Base-by-base conservation (phyloP, 2,329 filamentous ascomycete genomes). In the Chrysosporium keratinophilum region DNA sequence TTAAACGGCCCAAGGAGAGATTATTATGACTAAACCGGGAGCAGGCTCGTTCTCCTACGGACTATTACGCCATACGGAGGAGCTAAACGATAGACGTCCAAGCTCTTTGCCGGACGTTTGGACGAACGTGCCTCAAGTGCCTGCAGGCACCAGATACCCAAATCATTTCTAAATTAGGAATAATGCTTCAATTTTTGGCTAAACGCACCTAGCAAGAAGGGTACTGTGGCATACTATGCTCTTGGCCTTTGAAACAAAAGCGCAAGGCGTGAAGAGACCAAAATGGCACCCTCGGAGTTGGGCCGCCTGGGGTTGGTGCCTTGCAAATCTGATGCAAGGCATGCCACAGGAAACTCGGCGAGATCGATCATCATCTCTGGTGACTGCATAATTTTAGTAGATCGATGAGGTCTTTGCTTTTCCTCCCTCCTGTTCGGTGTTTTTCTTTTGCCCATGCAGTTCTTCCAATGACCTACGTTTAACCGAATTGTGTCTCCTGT, bases 331-430 rank as follows among this genome's bases (percentile, higher is more conserved):
- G 15, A 3, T 28, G 35, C 11, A 5, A 11, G 10, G 34, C 14
- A 49, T 49, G 11, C 14, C 20, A 40, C 14, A 10, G 35, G 3
- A 12, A n/a, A 37, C 7, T 49, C 19, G 23, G 12, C 34, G 4
- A 31, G 46, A 49, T 49, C 46, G 19, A 34, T 34, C 34, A 49
- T 48, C 19, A 40, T 40, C 46, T 49, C 35, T 12, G 20, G 20
- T 28, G 14, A 40, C 20, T 15, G 19, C 46, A 19, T 15, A 31
- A 12, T 35, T 17, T 15, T 20, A 6, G 6, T 31, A 10, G 46
- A 31, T 28, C 23, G 10, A 20, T n/a, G 19, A 5, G 35, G 9
- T 41, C 6, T n/a, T 39, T 49, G 34, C 33, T 49, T 49, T 40
- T 41, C 40, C 19, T 11, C 37, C 35, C 5, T 5, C n/a, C 10